Base-by-base conservation (phyloP, 345 rosid species). In the Corchorus olitorius region DNA sequence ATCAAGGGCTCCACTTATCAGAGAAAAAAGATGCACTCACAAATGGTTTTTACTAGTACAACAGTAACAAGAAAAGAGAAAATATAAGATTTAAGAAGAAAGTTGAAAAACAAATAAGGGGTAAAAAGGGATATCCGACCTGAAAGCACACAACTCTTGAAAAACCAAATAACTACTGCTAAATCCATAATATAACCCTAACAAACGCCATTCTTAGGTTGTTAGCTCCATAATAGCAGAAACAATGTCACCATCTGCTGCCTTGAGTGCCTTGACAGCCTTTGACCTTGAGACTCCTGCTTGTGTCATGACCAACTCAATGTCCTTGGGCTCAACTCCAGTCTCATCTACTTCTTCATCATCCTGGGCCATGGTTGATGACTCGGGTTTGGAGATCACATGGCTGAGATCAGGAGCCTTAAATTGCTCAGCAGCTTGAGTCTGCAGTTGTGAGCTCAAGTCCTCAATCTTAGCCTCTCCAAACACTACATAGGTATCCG, bases 391-490 rank as follows among this genome's bases (percentile, higher is more conserved):
- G n/a, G 94, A 82, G 54, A 87, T 76, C 76, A 88, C 79, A 55
- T 76, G 85, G 74, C 89, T 86, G 22, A 83, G 84, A 70, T 91
- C 92, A 1, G 93, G 88, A 70, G 88, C 88, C 90, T 87, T 90
- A 79, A 93, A 91, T 84, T 93, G 94, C 86, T 93, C 93, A 3
- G 98, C 94, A 1, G 97, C 98, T 73, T 90, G 97, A 59, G 87
- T 76, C 81, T 93, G 98, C 58, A 93, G 89, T 73, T 93, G 98
- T 3, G 98, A 89, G 85, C 97, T 93, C 77, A 93, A 76, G 75
- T 93, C 98, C 82, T 93, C 98, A 2, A 93, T 91, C 93, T 93
- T 93, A 0, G 98, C 97, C 82, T 93, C 98, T 1, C 98, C 98
- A 62, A 93, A 93, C 54, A 91, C 78, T 50, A 91, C 91, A 37